Base-by-base conservation (phyloP, 768 basidiomycete genomes). In the Suillus lakei region DNA sequence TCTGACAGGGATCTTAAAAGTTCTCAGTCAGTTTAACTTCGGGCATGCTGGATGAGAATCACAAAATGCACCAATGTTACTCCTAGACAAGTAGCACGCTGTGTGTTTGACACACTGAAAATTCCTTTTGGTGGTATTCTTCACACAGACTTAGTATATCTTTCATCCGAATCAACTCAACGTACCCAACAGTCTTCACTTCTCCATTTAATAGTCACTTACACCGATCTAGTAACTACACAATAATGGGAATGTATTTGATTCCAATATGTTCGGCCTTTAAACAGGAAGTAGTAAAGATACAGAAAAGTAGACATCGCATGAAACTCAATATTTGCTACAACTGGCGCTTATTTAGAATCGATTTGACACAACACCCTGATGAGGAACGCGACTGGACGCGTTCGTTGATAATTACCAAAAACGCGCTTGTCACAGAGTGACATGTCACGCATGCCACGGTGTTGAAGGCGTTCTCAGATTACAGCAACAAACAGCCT, bases 391-490 rank as follows among this genome's bases (percentile, higher is more conserved):
- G 66, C 28, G 68, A 65, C 72, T 62, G 68, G 73, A 67, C 73
- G 71, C 66, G 71, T 54, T 59, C 21, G 67, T 65, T 60, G 60
- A 69, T 48, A 64, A 68, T 71, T 76, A 62, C 77, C 72, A 70
- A 63, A 77, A 76, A 78, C 76, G 76, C 76, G 76, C 67, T 48
- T 18, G 76, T 77, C 76, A 77, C 76, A 51, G 62, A 70, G 76
- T 78, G 78, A 68, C 77, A 68, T 62, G 67, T 73, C 69, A 75
- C 72, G 62, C 65, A 60, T 64, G 43, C 60, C 63, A 41, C 58
- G 28, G 60, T 68, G 63, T 39, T 67, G 54, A 64, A 21, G 48
- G 46, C 66, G 48, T 60, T 58, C 62, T 51, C 66, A 59, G 43
- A 34, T 46, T 23, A 63, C 56, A 32, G 41, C 43, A 61, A 21